Conservation (phyloP, 2,329 filamentous ascomycete genomes). For the Delphinella strobiligena region DNA sequence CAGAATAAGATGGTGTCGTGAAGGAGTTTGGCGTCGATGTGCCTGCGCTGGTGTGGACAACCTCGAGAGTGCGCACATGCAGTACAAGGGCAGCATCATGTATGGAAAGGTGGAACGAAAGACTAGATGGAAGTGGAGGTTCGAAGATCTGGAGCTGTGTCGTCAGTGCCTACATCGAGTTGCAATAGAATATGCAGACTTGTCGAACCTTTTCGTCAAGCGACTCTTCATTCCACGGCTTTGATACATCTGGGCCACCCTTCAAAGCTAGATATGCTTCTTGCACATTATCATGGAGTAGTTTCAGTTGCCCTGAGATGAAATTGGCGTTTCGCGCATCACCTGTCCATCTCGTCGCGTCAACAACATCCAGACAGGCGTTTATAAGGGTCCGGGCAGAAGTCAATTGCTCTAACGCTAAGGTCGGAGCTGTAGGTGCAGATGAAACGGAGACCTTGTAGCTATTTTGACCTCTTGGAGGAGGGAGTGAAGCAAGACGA, state of each 20-base stretch:
- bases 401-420: slow-evolving; percentile 58
- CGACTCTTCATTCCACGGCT: slow-evolving; percentile 44
- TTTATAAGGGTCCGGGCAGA: slow-evolving; percentile 66
- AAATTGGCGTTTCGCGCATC: slow-evolving; percentile 48
- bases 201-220: slow-evolving; percentile 41
- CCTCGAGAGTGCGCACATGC: slow-evolving; percentile 59
- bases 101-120: slow-evolving; percentile 58
- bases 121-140: slow-evolving; percentile 48
- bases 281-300: slow-evolving; percentile 48
- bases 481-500: slow-evolving; percentile 56
- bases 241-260: slow-evolving; percentile 38
- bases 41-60: slow-evolving; percentile 19
- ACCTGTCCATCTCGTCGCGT: slow-evolving; percentile 62
- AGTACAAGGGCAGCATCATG: slow-evolving; percentile 45
- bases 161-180: background rate
- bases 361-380: slow-evolving; percentile 70
- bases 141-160: slow-evolving; percentile 35
- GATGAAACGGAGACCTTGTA: slow-evolving; percentile 42
- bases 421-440: slow-evolving; percentile 41
- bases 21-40: slow-evolving; percentile 20
- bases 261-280: slow-evolving; percentile 49
- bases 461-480: slow-evolving; percentile 37
- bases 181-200: slow-evolving; percentile 18
- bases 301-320: slow-evolving; percentile 45
- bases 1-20: slow-evolving; percentile 29